Evolutionary conservation across 2,329 filamentous ascomycete species (phyloP).

Genomic region (Beauveria sp.): DNA sequence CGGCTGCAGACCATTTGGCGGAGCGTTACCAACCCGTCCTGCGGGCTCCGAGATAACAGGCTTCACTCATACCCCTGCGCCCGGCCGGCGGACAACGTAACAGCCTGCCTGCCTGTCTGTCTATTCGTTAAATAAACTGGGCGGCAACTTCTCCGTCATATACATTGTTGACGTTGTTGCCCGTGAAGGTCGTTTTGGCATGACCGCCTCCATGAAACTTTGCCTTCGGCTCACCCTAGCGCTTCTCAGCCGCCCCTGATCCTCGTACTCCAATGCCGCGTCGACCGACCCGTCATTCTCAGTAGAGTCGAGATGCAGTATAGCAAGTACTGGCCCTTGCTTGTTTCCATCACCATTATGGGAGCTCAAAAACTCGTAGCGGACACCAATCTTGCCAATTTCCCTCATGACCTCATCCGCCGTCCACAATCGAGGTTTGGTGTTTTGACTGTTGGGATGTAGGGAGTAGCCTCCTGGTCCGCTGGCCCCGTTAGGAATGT

Average conservation of each 20-base stretch:
- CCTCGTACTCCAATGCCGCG: neutral
- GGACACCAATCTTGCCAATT: neutral
- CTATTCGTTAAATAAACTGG: neutral
- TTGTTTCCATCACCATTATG: neutral
- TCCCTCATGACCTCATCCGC: neutral
- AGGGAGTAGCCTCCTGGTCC: neutral
- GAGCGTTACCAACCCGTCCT: neutral
- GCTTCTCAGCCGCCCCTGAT: neutral
- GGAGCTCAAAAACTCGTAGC: neutral
- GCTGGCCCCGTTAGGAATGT: constrained; percentile 22
- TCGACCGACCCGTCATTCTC: neutral
- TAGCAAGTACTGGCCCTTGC: neutral
- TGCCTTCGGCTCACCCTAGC: neutral
- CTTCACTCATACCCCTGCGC: neutral
- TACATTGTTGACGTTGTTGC: neutral
- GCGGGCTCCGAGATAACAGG: neutral
- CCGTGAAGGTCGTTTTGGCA: neutral
- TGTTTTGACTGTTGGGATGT: neutral
- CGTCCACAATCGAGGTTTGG: neutral
- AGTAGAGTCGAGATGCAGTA: neutral
- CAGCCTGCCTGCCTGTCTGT: neutral
- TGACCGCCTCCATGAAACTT: constrained; percentile 1
- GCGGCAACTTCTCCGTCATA: neutral
- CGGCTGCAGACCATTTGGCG: neutral
- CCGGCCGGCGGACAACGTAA: neutral